Conservation (phyloP, 164 flowering plant species). For the Magnolia officinalis region DNA sequence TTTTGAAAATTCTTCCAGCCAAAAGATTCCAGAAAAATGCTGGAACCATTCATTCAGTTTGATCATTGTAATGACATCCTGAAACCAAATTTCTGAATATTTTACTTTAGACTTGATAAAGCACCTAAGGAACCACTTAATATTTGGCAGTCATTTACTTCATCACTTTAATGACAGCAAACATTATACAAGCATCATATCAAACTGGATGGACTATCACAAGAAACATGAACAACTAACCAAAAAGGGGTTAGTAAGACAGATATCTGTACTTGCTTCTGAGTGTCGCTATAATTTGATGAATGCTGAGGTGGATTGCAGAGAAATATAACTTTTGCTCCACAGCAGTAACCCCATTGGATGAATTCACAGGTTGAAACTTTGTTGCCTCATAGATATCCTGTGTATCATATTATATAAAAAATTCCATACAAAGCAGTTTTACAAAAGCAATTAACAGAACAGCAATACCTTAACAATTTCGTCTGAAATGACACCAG, state of each 20-base stretch:
- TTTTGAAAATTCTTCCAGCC: no score
- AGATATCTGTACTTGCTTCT: slow-evolving; percentile 42
- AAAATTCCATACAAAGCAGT: background rate
- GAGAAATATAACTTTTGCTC: slow-evolving; percentile 39
- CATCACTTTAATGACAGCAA: background rate
- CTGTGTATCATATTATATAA: slow-evolving; percentile 30
- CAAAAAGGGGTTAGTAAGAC: slow-evolving; percentile 9
- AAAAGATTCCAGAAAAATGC: no score
- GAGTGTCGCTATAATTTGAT: slow-evolving; percentile 45
- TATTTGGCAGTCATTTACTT: background rate
- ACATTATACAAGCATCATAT: background rate
- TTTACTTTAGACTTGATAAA: no score
- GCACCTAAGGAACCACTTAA: no score
- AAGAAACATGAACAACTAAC: background rate
- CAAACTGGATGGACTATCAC: slow-evolving; percentile 4
- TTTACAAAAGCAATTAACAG: background rate
- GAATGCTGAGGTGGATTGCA: slow-evolving; percentile 46
- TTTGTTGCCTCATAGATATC: slow-evolving; percentile 88
- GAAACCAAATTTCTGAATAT: no score
- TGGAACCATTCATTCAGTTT: no score
- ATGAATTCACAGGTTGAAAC: slow-evolving; percentile 49
- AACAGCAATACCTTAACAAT: slow-evolving; percentile 56
- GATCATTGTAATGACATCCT: no score
- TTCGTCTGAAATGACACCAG: slow-evolving; percentile 94
- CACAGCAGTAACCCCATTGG: slow-evolving; percentile 29